phyloP scores from a whole-genome alignment of 148 eudicot genomes.

The Vaccinium corymbosum region DNA sequence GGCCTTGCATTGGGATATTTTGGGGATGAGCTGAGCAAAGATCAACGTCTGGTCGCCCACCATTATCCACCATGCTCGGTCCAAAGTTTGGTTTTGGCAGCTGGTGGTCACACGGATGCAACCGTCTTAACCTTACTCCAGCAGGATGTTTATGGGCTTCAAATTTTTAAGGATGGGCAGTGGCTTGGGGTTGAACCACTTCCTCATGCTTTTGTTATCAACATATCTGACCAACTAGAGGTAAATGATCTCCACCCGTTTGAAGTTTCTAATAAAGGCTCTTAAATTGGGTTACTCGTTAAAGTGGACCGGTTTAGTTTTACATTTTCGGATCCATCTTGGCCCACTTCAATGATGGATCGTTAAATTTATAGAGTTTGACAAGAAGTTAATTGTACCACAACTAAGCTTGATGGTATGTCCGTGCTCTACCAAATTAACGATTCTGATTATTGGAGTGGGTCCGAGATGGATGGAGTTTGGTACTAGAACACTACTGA shows the following conservation, averaged over 20 bases:
- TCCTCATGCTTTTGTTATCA: no score
- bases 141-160: no score
- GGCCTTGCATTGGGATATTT: constrained; percentile 14
- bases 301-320: no score
- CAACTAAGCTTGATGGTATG: background rate
- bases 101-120: no score
- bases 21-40: background rate
- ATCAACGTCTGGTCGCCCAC: background rate
- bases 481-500: background rate
- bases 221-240: no score
- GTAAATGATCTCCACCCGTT: no score
- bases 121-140: no score
- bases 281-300: background rate
- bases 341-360: background rate
- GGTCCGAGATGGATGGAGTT: background rate
- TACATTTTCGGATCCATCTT: background rate
- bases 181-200: no score
- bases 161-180: no score
- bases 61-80: background rate
- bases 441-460: background rate
- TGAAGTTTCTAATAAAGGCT: no score
- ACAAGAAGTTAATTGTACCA: background rate
- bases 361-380: no score
- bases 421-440: background rate
- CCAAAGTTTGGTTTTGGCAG: no score